Evolutionary conservation across 2,329 filamentous ascomycete species (phyloP), one percentile per base, ranked within the genome.

Genomic region (Stemphylium beticola): DNA sequence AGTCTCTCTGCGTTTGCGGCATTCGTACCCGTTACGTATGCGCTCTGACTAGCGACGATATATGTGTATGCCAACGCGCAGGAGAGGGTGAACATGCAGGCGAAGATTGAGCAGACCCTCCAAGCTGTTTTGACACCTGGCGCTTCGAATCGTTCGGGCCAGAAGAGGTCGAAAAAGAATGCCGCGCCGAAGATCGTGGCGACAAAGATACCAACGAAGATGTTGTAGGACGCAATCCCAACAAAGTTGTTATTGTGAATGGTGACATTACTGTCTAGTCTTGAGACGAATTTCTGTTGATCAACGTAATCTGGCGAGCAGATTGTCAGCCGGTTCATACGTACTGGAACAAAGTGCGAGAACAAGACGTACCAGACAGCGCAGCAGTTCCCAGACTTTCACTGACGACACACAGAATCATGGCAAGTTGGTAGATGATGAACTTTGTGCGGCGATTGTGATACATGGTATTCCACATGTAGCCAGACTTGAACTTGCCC

Each of bases 141-240:
- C 4, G 75, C 79, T 57, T 86, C 83, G 9, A 76, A 67, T 42
- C 83, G 77, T 46, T 83, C 82, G 0, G 83, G 83, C 82, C 82
- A 86, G 73, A 85, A 85, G 3, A 86, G 78, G 64, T 86, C 84
- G 70, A 86, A 85, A 76, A 86, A 85, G 75, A 86, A 86, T 0
- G 79, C 83, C 0, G 80, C 79, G 18, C 83, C 83, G 62, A 86
- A 86, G 62, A 86, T 81, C 40, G 79, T 82, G 12, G 83, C 83
- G 8, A 85, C 80, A 15, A 79, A 82, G 29, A 86, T 76, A 17
- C 84, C 83, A 7, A 82, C 79, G 57, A 84, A 85, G 63, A 86
- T 84, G 65, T 86, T 85, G 74, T 81, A 86, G 1, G 80, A 80
- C 1, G 79, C 81, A 8, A 82, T 80, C 22, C 82, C 83, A 57